These are phyloP conservation scores for Exidia glandulosa DNA, from an alignment of 768 basidiomycete species.

Conservation along the genomic window DNA sequence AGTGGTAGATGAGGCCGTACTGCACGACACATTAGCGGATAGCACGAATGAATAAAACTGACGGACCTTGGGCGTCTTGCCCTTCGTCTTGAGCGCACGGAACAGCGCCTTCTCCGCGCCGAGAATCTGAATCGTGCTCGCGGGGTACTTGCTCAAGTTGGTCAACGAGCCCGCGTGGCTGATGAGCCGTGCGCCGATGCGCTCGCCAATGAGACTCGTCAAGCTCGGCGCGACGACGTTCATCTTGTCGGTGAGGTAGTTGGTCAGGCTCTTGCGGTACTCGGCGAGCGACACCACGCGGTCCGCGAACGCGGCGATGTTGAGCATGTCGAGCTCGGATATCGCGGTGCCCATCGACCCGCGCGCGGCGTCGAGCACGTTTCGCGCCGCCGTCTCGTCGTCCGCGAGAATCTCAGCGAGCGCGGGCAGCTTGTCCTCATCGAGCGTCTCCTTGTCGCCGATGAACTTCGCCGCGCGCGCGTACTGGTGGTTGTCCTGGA, in stretches of 20 bases:
- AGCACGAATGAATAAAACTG: neutral
- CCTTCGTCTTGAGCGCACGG: constrained; percentile 95
- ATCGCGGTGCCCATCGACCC: constrained; percentile 92
- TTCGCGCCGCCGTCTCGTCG: constrained; percentile 77
- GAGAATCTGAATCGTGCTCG: constrained; percentile 94
- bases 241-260: constrained; percentile 94
- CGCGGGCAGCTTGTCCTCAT: constrained; percentile 70
- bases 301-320: constrained; percentile 83
- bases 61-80: constrained; percentile 89
- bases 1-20: constrained; percentile 98
- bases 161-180: constrained; percentile 94
- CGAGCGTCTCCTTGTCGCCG: constrained; percentile 74
- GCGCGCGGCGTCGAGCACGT: constrained; percentile 87
- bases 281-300: constrained; percentile 87
- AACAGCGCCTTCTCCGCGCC: constrained; percentile 98
- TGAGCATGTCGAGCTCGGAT: constrained; percentile 88
- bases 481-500: constrained; percentile 91
- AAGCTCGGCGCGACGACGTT: constrained; percentile 90
- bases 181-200: constrained; percentile 86
- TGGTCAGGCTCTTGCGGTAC: constrained; percentile 82
- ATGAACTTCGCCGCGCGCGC: constrained; percentile 78
- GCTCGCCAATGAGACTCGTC: constrained; percentile 82
- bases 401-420: constrained; percentile 73
- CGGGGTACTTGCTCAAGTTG: constrained; percentile 96
- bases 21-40: constrained; percentile 20